Evolutionary conservation across 139 green algal genomes (phyloP), one percentile per base, ranked within the genome.

Genomic region (Chlamydomonas sphaeroides): DNA sequence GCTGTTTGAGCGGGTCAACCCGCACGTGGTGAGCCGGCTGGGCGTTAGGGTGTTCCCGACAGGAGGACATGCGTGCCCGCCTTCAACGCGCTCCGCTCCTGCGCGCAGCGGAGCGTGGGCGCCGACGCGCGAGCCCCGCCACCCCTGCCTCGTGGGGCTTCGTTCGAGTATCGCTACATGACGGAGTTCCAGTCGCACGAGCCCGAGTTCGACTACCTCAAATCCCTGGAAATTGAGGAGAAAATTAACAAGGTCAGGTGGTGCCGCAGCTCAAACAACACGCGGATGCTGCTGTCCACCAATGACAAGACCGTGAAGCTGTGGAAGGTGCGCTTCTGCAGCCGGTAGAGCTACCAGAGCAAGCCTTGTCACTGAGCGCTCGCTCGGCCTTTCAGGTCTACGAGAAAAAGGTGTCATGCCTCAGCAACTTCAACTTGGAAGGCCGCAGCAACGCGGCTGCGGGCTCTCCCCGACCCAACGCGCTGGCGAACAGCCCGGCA

Each of bases 221-320:
- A 99, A 84, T 97, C 90, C 1, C 73, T 99, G 77, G 97, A 99
- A 89, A 99, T 99, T 72, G 96, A 99, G 85, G 97, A 99, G 89
- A 99, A 99, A 90, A 99, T 99, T 83, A 99, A 99, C 91, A 98
- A 97, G 83, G 93, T 99, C 45, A 86, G 93, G 67, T 99, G 96
- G 97, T 94, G 88, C 63, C 74, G 84, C 63, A 91, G 85, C 80
- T 88, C 85, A 20, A 91, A 90, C 82, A 90, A 87, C 74, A 92
- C 89, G 28, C 87, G 89, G 21, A 88, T 97, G 88, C 90, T 98
- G 74, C 89, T 98, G 28, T 97, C 94, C 39, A 97, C 96, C 15
- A 98, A 98, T 74, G 96, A 99, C 89, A 99, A 99, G 85, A 99
- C 97, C 21, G 94, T 99, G 85, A 99, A 99, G 92, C 91, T 99